Percentiles rank a stretch among this genome's conserved stretches.
Evolutionary conservation across 805 yeast genomes (phyloP).

Genomic region (Metschnikowia hibisci): DNA sequence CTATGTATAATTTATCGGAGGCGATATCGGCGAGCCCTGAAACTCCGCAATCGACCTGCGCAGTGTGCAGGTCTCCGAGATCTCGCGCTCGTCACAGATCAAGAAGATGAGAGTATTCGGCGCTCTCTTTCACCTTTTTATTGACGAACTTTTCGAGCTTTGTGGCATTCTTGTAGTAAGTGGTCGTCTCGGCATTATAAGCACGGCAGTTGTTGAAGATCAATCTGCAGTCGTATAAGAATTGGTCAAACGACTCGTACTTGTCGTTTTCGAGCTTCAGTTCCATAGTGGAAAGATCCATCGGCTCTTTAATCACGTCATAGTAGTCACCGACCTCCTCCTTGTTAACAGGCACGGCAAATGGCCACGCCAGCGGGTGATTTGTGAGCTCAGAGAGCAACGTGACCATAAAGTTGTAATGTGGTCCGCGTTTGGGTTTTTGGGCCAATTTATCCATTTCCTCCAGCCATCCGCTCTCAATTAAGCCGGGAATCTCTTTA

Average conservation of each 20-base stretch:
- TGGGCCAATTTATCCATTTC: constrained; percentile 98
- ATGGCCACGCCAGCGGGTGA: constrained; percentile 98
- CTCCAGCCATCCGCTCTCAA: constrained; percentile 96
- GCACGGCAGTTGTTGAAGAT: constrained; percentile 88
- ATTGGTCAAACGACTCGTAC: constrained; percentile 87
- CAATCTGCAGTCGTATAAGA: constrained; percentile 80
- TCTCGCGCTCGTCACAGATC: constrained; percentile 39
- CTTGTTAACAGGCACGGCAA: constrained; percentile 84
- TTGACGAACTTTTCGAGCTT: constrained; percentile 88
- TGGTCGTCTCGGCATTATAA: constrained; percentile 90
- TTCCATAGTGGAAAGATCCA: constrained; percentile 97
- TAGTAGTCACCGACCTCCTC: constrained; percentile 96
- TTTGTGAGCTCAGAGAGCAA: constrained; percentile 83
- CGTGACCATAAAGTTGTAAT: constrained; percentile 89
- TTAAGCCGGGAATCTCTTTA: constrained; percentile 77
- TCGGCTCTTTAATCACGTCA: constrained; percentile 94
- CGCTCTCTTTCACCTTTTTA: constrained; percentile 78
- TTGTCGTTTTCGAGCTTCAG: constrained; percentile 86
- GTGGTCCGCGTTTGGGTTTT: constrained; percentile 90
- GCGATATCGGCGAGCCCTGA: constrained; percentile 1
- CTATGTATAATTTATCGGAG: constrained; percentile 1
- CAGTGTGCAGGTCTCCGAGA: not conserved
- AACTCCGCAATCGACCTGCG: constrained; percentile 3
- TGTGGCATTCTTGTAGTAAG: constrained; percentile 92
- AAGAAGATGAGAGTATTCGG: constrained; percentile 82